Evolutionary conservation across 192 early-diverging fungal genomes (phyloP), one percentile per base, ranked within the genome.

Genomic region (Coemansia sp.): DNA sequence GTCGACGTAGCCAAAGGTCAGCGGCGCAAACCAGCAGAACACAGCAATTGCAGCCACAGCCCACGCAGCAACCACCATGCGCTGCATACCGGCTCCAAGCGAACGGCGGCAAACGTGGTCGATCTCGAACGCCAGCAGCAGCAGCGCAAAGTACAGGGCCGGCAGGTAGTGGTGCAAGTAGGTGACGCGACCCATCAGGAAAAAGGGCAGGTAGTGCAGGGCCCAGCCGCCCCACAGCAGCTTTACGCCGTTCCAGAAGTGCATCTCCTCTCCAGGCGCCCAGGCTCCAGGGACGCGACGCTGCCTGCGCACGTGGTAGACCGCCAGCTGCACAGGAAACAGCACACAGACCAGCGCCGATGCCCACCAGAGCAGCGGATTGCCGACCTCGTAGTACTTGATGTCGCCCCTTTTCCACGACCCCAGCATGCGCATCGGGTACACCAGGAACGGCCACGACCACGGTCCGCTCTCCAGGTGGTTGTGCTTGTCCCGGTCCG

Each of bases 111-210:
- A 55, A 37, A 45, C 78, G 74, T 94, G 92, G 55, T 95, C 91
- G 62, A 91, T 70, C 30, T 93, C 79, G 29, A 82, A 85, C n/a
- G 87, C 89, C 13, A 88, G 68, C 4, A 89, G 55, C 73, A 98
- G 76, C 61, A 88, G 87, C 30, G 87, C 87, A 79, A 93, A 90
- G 59, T 95, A 88, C 36, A 87, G 84, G 2, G 89, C 84, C 3
- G 92, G 93, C 36, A 96, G 77, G 65, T 94, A 95, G 76, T 97
- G 95, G 74, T 97, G 95, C 47, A 97, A 59, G 72, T 95, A 97
- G 9, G 94, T 81, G 48, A 88, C 85, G 36, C 95, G 86, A 10
- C 92, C 93, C 87, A 93, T 90, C 37, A 92, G 56, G 68, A 89
- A 96, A 81, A 95, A 95, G 4, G 95, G 95, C 6, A 90, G 15